phyloP scores from a whole-genome alignment of 2,329 filamentous ascomycete genomes.

The Zymoseptoria tritici region DNA sequence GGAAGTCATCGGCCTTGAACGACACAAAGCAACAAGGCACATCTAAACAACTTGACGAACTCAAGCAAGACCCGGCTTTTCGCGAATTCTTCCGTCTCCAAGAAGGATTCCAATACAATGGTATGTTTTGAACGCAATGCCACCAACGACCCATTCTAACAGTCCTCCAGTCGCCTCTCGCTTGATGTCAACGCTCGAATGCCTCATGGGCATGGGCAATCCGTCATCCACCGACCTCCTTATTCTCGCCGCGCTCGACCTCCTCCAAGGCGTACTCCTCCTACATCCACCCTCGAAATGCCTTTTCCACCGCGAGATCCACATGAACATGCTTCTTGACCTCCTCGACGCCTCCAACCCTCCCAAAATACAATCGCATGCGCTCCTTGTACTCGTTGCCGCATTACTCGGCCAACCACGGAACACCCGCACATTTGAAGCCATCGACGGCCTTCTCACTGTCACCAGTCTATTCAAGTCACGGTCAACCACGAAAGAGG shows the following conservation, averaged over 20 bases:
- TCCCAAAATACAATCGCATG: conserved; percentile 82
- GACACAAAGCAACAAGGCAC: conserved; percentile 20
- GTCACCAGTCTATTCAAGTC: conserved; percentile 91
- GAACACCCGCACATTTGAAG: conserved; percentile 88
- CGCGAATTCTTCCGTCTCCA: conserved; percentile 94
- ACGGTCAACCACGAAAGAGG: conserved; percentile 72
- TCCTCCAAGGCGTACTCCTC: conserved; percentile 80
- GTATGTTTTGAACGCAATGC: conserved; percentile 33
- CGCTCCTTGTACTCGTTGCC: conserved; percentile 81
- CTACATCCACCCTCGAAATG: conserved; percentile 84
- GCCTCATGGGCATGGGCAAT: conserved; percentile 72
- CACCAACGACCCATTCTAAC: neutral
- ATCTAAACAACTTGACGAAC: conserved; percentile 58
- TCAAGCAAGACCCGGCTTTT: conserved; percentile 80
- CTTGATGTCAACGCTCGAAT: conserved; percentile 76
- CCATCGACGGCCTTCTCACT: conserved; percentile 81
- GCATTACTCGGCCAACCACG: conserved; percentile 77
- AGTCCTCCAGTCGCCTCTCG: conserved; percentile 61
- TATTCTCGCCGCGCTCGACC: conserved; percentile 78
- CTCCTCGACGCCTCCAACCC: conserved; percentile 86
- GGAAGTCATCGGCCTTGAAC: conserved; percentile 32
- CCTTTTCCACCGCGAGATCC: conserved; percentile 79
- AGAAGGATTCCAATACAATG: conserved; percentile 96
- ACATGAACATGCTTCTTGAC: conserved; percentile 96
- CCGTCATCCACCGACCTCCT: conserved; percentile 79